These are phyloP conservation scores for Colletotrichum incanum DNA, from an alignment of 2,329 filamentous ascomycete genomes.

Conservation along the genomic window DNA sequence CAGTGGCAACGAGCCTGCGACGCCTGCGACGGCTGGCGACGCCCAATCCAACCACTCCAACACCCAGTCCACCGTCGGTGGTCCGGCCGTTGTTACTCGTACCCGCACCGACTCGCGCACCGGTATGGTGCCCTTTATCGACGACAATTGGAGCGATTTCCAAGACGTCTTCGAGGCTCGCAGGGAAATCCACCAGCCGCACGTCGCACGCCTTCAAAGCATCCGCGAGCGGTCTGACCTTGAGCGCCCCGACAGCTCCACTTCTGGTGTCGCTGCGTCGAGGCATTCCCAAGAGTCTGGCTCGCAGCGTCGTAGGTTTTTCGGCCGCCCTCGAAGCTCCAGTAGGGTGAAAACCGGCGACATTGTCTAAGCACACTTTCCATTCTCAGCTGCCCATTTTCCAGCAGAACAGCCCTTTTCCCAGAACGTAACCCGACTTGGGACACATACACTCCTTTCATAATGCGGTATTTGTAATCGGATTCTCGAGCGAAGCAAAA, in stretches of 20 bases:
- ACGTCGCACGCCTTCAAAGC: constrained; percentile 43
- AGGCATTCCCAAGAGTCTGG: constrained; percentile 31
- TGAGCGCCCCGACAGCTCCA: constrained; percentile 21
- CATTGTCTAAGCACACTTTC: constrained; percentile 14
- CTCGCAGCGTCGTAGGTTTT: constrained; percentile 35
- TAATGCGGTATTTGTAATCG: constrained; percentile 35
- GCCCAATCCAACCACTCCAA: constrained; percentile 46
- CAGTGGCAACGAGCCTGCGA: constrained; percentile 31
- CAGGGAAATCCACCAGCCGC: constrained; percentile 53
- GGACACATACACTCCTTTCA: constrained; percentile 14
- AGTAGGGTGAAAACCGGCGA: constrained; percentile 19
- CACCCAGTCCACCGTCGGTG: constrained; percentile 48
- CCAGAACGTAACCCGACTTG: neutral
- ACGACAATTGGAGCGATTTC: constrained; percentile 57
- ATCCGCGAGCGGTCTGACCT: constrained; percentile 41
- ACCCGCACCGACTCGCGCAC: constrained; percentile 41
- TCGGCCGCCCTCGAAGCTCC: constrained; percentile 35
- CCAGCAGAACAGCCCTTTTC: neutral
- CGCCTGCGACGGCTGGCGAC: constrained; percentile 34
- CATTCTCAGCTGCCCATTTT: neutral
- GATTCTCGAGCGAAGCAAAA: constrained; percentile 22
- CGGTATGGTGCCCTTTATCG: constrained; percentile 47
- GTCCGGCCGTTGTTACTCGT: constrained; percentile 47
- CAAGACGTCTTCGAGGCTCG: constrained; percentile 64
- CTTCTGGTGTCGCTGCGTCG: constrained; percentile 15